A percentile compares a stretch with the other conserved stretches of the same genome.
phyloP scores from a whole-genome alignment of 139 green algal species.

The Closterium sp. region DNA sequence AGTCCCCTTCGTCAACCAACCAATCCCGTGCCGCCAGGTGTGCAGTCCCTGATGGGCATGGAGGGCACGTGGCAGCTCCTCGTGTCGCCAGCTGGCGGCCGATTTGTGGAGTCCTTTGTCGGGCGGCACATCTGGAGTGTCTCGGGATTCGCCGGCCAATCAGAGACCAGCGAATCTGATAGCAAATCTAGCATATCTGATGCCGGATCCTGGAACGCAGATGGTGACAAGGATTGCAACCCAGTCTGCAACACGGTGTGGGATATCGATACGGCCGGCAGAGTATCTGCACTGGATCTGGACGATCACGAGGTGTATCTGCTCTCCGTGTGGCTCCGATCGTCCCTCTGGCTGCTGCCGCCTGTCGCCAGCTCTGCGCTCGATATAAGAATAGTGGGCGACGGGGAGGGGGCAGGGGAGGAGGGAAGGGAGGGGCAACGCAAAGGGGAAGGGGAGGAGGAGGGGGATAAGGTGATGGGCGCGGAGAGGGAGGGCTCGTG shows the following conservation, averaged over 20 bases:
- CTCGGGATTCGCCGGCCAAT: neutral
- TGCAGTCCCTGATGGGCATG: neutral
- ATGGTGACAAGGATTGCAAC: neutral
- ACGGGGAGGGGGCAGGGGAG: too few relatives aligned
- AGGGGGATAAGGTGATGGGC: neutral
- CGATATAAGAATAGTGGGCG: too few relatives aligned
- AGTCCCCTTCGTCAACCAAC: neutral
- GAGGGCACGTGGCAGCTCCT: neutral
- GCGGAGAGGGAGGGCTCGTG: neutral
- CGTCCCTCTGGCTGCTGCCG: neutral
- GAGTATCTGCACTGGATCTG: neutral
- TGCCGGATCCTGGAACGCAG: neutral
- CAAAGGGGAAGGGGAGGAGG: neutral
- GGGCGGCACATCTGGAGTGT: neutral
- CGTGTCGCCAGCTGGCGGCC: neutral
- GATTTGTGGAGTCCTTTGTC: neutral
- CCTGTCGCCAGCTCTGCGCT: neutral
- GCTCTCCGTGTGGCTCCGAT: neutral
- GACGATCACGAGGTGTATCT: conserved; percentile 5
- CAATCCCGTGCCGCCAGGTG: neutral
- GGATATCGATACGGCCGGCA: neutral
- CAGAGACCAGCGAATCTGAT: neutral
- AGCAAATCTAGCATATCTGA: neutral
- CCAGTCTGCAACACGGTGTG: neutral
- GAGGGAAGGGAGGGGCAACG: too few relatives aligned